These are phyloP conservation scores for Madurella mycetomatis DNA, from an alignment of 2,329 filamentous ascomycete genomes.

Conservation along the genomic window DNA sequence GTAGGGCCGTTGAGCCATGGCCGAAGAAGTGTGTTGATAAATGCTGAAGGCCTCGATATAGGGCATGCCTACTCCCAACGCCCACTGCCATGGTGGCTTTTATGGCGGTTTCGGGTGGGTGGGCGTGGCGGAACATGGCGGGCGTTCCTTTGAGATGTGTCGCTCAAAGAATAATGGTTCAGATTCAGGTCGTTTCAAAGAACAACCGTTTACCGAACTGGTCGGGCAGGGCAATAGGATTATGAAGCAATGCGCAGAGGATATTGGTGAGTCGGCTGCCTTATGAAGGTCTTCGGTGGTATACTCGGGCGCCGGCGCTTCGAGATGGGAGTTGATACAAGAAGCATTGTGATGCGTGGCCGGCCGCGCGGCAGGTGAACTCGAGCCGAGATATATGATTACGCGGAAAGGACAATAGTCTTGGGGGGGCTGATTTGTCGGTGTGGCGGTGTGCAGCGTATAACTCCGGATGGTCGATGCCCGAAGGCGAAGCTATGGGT, in stretches of 20 bases:
- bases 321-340: background rate
- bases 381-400: background rate
- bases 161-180: background rate
- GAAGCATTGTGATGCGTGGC: background rate
- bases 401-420: background rate
- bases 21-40: constrained; percentile 9
- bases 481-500: too few relatives aligned
- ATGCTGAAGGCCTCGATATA: constrained; percentile 10
- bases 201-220: background rate
- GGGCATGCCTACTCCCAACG: constrained; percentile 13
- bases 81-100: constrained; percentile 18
- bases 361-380: background rate
- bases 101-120: constrained; percentile 8
- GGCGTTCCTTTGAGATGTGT: background rate
- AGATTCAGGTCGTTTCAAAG: background rate
- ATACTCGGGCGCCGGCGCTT: background rate
- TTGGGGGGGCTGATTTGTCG: background rate
- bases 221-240: too few relatives aligned
- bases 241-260: background rate
- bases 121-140: background rate
- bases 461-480: too few relatives aligned
- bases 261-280: background rate
- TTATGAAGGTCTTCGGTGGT: background rate
- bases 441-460: background rate
- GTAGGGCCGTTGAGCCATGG: background rate